Percentiles rank a stretch among this genome's conserved stretches.
Conservation (phyloP, 176 grass and related monocot genomes). For the Lolium perenne region DNA sequence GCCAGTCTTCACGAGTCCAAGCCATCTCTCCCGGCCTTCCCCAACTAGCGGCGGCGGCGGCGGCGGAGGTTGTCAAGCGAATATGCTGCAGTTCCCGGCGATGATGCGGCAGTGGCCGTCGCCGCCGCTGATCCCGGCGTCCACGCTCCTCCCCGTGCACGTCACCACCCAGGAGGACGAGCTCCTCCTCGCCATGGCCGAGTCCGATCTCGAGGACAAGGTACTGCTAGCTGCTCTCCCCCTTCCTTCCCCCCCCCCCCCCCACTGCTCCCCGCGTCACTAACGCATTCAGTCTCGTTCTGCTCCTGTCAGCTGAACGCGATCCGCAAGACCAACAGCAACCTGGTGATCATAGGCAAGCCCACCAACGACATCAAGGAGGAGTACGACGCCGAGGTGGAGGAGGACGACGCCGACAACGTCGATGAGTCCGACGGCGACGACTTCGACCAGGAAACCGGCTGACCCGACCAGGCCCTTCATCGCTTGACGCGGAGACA, state of each 20-base stretch:
- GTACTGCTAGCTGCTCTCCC: not conserved
- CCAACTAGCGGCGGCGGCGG: not conserved
- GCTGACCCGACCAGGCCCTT: slow-evolving; percentile 48
- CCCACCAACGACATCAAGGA: slow-evolving; percentile 70
- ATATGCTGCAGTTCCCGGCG: slow-evolving; percentile 94
- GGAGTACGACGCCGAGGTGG: slow-evolving; percentile 75
- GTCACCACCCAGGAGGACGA: slow-evolving; percentile 79
- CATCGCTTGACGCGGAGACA: not conserved
- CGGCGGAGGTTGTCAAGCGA: not conserved
- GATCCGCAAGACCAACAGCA: slow-evolving; percentile 86
- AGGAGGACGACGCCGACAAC: slow-evolving; percentile 88
- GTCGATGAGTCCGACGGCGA: slow-evolving; percentile 92
- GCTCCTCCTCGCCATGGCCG: slow-evolving; percentile 83
- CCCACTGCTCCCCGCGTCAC: not conserved
- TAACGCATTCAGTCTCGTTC: not conserved
- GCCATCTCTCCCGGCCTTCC: not conserved
- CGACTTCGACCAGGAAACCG: slow-evolving; percentile 89
- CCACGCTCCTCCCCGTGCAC: slow-evolving; percentile 78
- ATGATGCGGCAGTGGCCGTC: slow-evolving; percentile 90
- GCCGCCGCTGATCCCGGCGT: slow-evolving; percentile 80
- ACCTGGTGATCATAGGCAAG: slow-evolving; percentile 81
- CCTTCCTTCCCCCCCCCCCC: not conserved
- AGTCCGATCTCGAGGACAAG: slow-evolving; percentile 89
- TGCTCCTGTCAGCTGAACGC: slow-evolving; percentile 56
- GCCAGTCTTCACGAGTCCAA: slow-evolving; percentile 1